Evolutionary conservation across 371 early-diverging fungal species (phyloP).

Genomic region (Lichtheimia ramosa): DNA sequence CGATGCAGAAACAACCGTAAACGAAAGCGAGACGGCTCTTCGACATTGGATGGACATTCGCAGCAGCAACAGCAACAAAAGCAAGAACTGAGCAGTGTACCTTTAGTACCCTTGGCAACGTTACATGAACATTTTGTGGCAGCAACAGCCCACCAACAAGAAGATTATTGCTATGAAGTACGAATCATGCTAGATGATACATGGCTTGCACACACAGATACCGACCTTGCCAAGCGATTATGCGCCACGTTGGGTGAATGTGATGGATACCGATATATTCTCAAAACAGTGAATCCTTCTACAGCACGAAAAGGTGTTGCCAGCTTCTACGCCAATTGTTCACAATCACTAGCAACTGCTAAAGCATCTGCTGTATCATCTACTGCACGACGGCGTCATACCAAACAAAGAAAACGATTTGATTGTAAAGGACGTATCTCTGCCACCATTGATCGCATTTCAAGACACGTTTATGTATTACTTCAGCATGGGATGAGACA

Average conservation of each 20-base stretch:
- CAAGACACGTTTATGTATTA: conserved; percentile 2
- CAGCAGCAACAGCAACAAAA: not conserved
- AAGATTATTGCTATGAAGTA: conserved; percentile 6
- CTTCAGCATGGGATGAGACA: conserved; percentile 8
- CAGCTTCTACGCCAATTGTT: conserved; percentile 11
- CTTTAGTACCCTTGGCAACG: not conserved
- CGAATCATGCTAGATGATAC: conserved; percentile 1
- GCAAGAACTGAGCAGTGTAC: not conserved
- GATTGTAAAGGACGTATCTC: conserved; percentile 8
- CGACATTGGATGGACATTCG: not conserved
- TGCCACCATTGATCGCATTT: conserved; percentile 8
- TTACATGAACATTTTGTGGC: conserved; percentile 2
- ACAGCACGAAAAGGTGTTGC: conserved; percentile 8
- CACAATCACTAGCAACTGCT: conserved; percentile 2
- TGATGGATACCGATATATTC: conserved; percentile 6
- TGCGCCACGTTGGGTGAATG: conserved; percentile 7
- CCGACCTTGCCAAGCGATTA: conserved; percentile 6
- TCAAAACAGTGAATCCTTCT: conserved; percentile 10
- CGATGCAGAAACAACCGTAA: conserved; percentile 6
- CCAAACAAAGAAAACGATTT: conserved; percentile 4
- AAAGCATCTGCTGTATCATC: not conserved
- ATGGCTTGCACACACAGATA: not conserved
- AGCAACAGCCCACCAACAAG: not conserved
- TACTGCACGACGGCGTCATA: not conserved
- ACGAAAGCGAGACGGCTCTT: conserved; percentile 1